Percentiles rank a stretch among this genome's conserved stretches.
phyloP scores from a whole-genome alignment of 2,329 filamentous ascomycete species.

The Periglandula ipomoeae region DNA sequence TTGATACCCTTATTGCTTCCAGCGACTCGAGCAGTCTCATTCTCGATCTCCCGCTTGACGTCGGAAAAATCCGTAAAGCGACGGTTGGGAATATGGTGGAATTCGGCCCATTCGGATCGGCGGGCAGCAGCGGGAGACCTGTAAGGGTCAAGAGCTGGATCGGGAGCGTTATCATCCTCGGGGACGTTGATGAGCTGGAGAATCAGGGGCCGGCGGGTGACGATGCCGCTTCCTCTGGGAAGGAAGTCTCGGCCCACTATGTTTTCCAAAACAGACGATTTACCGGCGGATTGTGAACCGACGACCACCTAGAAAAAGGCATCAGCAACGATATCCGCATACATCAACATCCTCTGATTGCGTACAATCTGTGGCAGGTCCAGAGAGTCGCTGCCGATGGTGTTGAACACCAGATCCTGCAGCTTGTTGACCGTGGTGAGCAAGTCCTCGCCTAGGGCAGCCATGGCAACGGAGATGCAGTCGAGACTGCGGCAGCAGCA shows the following conservation, averaged over 20 bases:
- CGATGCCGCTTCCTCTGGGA: conserved; percentile 91
- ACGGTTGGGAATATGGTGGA: conserved; percentile 86
- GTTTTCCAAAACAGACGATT: conserved; percentile 97
- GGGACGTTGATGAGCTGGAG: conserved; percentile 97
- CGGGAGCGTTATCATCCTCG: conserved; percentile 57
- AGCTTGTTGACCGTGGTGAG: conserved; percentile 95
- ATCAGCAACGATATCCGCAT: not conserved
- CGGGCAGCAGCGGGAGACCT: conserved; percentile 63
- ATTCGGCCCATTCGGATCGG: conserved; percentile 79
- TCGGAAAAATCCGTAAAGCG: conserved; percentile 86
- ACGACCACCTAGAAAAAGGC: conserved; percentile 68
- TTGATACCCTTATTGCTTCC: conserved; percentile 99
- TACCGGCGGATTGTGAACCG: conserved; percentile 95
- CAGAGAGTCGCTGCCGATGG: conserved; percentile 95
- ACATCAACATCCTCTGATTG: conserved; percentile 14
- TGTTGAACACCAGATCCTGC: conserved; percentile 98
- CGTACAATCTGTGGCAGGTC: conserved; percentile 96
- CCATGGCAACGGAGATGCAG: conserved; percentile 50
- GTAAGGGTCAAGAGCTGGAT: conserved; percentile 62
- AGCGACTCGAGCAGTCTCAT: conserved; percentile 82
- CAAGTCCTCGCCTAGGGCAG: conserved; percentile 90
- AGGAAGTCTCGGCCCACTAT: conserved; percentile 97
- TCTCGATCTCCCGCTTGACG: conserved; percentile 94
- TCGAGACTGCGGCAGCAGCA: conserved; percentile 1
- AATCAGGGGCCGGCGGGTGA: conserved; percentile 87